Evolutionary conservation across 1,139 yeast genomes (phyloP).

Genomic region (Debaryomyces psychrophilus): DNA sequence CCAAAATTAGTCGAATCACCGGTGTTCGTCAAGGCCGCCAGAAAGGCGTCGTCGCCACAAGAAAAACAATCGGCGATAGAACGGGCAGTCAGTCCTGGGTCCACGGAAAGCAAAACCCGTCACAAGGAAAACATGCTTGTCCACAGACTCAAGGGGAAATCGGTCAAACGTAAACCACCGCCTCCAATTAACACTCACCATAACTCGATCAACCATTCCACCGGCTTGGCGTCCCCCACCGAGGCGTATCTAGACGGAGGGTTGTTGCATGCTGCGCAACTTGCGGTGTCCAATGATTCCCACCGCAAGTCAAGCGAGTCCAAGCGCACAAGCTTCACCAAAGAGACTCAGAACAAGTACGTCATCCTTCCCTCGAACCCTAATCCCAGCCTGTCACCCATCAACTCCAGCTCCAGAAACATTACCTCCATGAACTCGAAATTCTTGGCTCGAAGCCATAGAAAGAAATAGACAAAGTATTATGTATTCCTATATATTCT

Average conservation of each 20-base stretch:
- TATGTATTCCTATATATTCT: conserved; percentile 1
- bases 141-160: conserved; percentile 14
- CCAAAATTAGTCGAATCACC: conserved; percentile 34
- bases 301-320: conserved; percentile 27
- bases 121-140: conserved; percentile 16
- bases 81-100: conserved; percentile 4
- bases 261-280: conserved; percentile 47
- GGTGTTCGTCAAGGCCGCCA: conserved; percentile 14
- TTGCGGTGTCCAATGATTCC: conserved; percentile 44
- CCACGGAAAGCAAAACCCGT: conserved; percentile 7
- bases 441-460: conserved; percentile 45
- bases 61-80: not conserved
- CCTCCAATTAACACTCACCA: conserved; percentile 31
- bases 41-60: not conserved
- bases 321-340: conserved; percentile 43
- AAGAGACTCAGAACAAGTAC: conserved; percentile 21
- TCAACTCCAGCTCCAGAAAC: conserved; percentile 5
- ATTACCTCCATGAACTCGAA: conserved; percentile 48
- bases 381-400: conserved; percentile 2
- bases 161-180: conserved; percentile 40
- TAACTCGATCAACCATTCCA: conserved; percentile 32
- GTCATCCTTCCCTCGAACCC: conserved; percentile 9
- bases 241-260: conserved; percentile 24
- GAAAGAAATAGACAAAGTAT: conserved; percentile 31
- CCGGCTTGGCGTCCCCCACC: conserved; percentile 32